phyloP scores from a whole-genome alignment of 208 protist species.

The Trypanosoma boissoni region DNA sequence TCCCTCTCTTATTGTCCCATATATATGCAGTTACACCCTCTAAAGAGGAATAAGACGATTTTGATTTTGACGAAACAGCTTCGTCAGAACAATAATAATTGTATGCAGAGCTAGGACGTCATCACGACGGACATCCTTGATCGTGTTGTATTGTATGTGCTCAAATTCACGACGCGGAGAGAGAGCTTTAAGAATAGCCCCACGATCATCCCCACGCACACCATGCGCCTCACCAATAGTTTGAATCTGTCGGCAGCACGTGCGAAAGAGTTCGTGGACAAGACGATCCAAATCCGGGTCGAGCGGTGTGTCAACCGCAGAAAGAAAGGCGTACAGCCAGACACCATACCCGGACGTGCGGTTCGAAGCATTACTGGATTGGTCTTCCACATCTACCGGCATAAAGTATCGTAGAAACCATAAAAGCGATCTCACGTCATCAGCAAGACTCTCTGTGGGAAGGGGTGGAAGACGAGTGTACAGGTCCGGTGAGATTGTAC shows the following conservation, averaged over 20 bases:
- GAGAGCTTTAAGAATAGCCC: constrained; percentile 38
- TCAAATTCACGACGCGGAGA: background rate
- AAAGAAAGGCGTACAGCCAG: constrained; percentile 64
- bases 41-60: constrained; percentile 78
- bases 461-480: constrained; percentile 8
- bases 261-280: constrained; percentile 63
- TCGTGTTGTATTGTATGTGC: constrained; percentile 30
- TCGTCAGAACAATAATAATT: constrained; percentile 65
- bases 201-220: constrained; percentile 40
- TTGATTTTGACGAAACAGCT: constrained; percentile 80
- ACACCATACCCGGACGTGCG: constrained; percentile 50
- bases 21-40: no score
- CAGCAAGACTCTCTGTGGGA: background rate
- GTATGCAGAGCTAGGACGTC: constrained; percentile 75
- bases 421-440: constrained; percentile 25
- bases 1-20: no score
- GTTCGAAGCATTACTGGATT: background rate
- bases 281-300: constrained; percentile 79
- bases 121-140: constrained; percentile 42
- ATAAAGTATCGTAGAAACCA: constrained; percentile 33
- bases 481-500: background rate
- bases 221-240: constrained; percentile 40
- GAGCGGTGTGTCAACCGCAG: constrained; percentile 64
- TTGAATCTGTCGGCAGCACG: constrained; percentile 60
- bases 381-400: constrained; percentile 21